A percentile compares a stretch with the other conserved stretches of the same genome.
phyloP scores from a whole-genome alignment of 139 green algal species.

The Chlorella vulgaris region DNA sequence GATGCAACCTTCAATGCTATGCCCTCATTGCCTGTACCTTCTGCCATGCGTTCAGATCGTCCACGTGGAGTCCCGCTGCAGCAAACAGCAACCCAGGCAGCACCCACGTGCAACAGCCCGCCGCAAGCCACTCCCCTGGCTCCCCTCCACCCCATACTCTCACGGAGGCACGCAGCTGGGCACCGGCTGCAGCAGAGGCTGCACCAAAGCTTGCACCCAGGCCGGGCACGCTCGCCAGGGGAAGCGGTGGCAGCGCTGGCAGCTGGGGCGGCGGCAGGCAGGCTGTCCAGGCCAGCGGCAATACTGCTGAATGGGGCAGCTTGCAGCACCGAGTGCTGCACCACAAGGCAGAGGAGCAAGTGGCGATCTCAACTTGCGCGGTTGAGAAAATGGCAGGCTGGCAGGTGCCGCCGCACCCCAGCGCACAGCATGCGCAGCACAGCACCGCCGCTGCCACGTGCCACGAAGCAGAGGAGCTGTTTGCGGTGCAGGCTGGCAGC shows the following conservation, averaged over 20 bases:
- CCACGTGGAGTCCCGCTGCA: not conserved
- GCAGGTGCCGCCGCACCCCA: not conserved
- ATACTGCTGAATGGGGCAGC: no score
- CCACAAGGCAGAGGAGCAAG: no score
- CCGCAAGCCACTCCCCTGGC: not conserved
- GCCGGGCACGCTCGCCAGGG: no score
- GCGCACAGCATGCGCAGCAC: not conserved
- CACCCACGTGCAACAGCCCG: conserved; percentile 8
- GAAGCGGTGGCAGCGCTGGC: no score
- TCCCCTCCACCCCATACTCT: no score
- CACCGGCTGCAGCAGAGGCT: not conserved
- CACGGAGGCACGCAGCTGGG: not conserved
- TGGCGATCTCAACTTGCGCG: no score
- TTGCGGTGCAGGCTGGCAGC: not conserved
- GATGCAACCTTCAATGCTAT: no score
- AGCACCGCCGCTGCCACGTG: not conserved
- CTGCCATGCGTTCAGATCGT: not conserved
- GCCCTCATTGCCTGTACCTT: not conserved
- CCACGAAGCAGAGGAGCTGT: not conserved
- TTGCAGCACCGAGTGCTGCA: no score
- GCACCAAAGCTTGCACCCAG: no score
- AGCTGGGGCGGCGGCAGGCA: no score
- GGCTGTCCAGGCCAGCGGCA: no score
- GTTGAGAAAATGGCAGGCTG: no score
- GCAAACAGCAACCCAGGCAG: not conserved